A percentile compares a stretch with the other conserved stretches of the same genome.
Conservation (phyloP, 108 stramenopile species). For the Aurantiochytrium sp. region DNA sequence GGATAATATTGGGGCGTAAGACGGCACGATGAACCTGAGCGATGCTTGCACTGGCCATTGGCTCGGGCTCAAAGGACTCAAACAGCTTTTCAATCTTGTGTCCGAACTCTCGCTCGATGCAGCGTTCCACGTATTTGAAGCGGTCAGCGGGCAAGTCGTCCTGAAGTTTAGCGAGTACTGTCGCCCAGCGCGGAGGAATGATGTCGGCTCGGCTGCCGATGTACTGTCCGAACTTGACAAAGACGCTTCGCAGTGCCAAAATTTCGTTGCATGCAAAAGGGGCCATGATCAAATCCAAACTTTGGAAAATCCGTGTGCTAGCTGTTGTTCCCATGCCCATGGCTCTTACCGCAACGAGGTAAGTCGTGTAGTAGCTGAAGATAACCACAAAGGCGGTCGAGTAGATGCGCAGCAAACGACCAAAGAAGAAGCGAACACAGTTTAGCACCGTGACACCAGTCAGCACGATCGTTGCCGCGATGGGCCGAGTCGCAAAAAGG, state of each 20-base stretch:
- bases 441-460: not conserved
- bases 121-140: conserved; percentile 57
- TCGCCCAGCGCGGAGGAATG: conserved; percentile 55
- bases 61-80: conserved; percentile 64
- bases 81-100: conserved; percentile 62
- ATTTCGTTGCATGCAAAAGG: conserved; percentile 42
- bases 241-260: conserved; percentile 72
- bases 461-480: not conserved
- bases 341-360: not conserved
- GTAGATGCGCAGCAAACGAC: not conserved
- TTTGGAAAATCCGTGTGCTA: not conserved
- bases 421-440: not conserved
- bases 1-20: not conserved
- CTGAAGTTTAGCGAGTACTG: conserved; percentile 62
- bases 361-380: not conserved
- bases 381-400: not conserved
- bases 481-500: not conserved
- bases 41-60: conserved; percentile 77
- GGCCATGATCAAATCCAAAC: conserved; percentile 24
- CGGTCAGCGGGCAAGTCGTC: conserved; percentile 64
- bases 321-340: not conserved
- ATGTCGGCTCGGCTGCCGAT: conserved; percentile 57
- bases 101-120: conserved; percentile 51
- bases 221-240: conserved; percentile 84
- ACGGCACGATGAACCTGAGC: conserved; percentile 85